Evolutionary conservation across 495 filamentous ascomycete species (phyloP).

Genomic region (Penicillium lagena): DNA sequence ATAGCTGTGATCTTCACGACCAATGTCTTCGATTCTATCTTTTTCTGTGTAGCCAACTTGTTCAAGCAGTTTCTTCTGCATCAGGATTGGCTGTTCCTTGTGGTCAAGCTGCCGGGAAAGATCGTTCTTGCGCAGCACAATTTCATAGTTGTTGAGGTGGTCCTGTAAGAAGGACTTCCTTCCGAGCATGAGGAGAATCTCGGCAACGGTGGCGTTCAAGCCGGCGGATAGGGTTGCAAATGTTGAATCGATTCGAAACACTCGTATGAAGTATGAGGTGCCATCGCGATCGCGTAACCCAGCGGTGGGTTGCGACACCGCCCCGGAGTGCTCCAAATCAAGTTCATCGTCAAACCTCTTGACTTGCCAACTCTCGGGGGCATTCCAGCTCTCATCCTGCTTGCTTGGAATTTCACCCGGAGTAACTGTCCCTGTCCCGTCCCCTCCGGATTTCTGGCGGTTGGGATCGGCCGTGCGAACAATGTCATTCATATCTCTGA

Average conservation of each 20-base stretch:
- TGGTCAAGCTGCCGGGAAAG: constrained; percentile 73
- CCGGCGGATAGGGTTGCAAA: constrained; percentile 83
- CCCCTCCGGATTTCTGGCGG: constrained; percentile 1
- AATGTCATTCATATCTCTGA: constrained; percentile 79
- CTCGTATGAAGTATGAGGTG: constrained; percentile 80
- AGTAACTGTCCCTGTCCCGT: constrained; percentile 36
- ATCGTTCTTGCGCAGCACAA: constrained; percentile 89
- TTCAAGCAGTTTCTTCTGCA: constrained; percentile 89
- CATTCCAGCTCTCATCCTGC: constrained; percentile 62
- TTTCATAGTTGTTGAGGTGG: constrained; percentile 85
- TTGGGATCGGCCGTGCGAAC: constrained; percentile 36
- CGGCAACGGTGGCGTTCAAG: constrained; percentile 74
- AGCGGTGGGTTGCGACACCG: constrained; percentile 38
- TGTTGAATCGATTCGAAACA: constrained; percentile 88
- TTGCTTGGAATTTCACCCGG: constrained; percentile 30
- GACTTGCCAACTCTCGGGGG: constrained; percentile 91
- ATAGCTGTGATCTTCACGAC: constrained; percentile 97
- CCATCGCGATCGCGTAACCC: constrained; percentile 58
- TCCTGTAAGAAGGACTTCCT: constrained; percentile 90
- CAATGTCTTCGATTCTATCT: constrained; percentile 87
- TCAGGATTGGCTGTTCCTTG: constrained; percentile 76
- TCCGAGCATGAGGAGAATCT: constrained; percentile 76
- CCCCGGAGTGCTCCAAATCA: constrained; percentile 48
- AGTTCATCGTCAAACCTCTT: constrained; percentile 61
- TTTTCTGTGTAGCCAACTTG: constrained; percentile 86